phyloP scores from a whole-genome alignment of 1,284 basidiomycete genomes.

The Gomphus bonarii region DNA sequence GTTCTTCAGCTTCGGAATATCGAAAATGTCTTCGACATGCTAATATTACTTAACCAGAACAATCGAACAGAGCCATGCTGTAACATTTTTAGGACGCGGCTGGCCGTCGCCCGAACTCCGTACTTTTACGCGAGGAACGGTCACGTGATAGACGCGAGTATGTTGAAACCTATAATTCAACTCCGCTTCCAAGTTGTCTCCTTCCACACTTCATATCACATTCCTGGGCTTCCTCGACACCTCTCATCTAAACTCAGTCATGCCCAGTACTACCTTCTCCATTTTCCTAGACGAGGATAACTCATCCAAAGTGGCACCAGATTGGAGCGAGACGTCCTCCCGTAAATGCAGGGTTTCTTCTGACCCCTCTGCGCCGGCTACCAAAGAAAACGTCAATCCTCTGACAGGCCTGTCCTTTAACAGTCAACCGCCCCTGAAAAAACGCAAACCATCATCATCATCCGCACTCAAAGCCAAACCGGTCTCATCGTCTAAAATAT shows the following conservation, averaged over 20 bases:
- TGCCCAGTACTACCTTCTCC: slow-evolving; percentile 5
- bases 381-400: slow-evolving; percentile 10
- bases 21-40: too few relatives aligned
- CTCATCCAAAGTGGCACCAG: background rate
- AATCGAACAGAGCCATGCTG: too few relatives aligned
- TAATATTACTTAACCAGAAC: too few relatives aligned
- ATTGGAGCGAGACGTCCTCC: background rate
- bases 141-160: slow-evolving; percentile 9
- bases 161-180: background rate
- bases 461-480: slow-evolving; percentile 8
- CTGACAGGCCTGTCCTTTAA: slow-evolving; percentile 3
- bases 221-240: background rate
- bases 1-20: too few relatives aligned
- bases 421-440: slow-evolving; percentile 5
- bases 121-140: too few relatives aligned
- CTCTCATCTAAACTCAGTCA: background rate
- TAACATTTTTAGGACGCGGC: too few relatives aligned
- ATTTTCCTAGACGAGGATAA: slow-evolving; percentile 1
- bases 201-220: background rate
- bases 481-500: slow-evolving; percentile 5
- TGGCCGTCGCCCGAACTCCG: too few relatives aligned
- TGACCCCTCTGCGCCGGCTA: background rate
- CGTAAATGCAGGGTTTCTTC: background rate
- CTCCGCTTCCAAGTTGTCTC: slow-evolving; percentile 1
- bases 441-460: slow-evolving; percentile 6